Percentiles rank a stretch among this genome's conserved stretches.
Evolutionary conservation across 2,329 filamentous ascomycete genomes (phyloP).

Genomic region (Aspergillus eucalypticola): DNA sequence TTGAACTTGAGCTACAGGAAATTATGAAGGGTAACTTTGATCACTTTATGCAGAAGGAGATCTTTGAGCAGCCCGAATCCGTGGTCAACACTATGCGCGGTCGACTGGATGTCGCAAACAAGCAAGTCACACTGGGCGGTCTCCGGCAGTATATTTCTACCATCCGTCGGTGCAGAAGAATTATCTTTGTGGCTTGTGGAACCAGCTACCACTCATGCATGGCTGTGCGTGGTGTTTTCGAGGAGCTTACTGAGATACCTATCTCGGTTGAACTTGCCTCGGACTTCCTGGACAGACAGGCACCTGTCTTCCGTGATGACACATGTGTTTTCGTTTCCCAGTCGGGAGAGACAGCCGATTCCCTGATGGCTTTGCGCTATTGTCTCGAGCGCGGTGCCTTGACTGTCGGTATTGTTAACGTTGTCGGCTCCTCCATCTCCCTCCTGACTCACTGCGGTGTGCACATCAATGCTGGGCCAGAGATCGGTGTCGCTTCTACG

Average conservation of each 20-base stretch:
- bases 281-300: constrained; percentile 95
- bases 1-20: constrained; percentile 98
- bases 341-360: constrained; percentile 97
- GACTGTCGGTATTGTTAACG: constrained; percentile 98
- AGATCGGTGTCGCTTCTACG: constrained; percentile 98
- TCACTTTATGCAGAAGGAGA: constrained; percentile 99
- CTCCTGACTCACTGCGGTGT: constrained; percentile 99
- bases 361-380: constrained; percentile 93
- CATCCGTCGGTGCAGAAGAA: constrained; percentile 91
- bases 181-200: constrained; percentile 99
- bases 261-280: constrained; percentile 96
- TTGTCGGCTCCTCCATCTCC: constrained; percentile 97
- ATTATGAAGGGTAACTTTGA: constrained; percentile 99
- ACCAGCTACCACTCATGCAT: constrained; percentile 99
- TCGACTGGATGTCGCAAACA: constrained; percentile 89
- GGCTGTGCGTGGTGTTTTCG: constrained; percentile 96
- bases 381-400: constrained; percentile 96
- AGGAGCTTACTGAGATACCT: constrained; percentile 96
- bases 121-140: constrained; percentile 92
- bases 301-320: constrained; percentile 98
- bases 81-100: constrained; percentile 99
- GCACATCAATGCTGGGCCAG: constrained; percentile 97
- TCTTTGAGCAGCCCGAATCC: constrained; percentile 99
- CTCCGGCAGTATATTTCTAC: constrained; percentile 94
- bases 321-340: constrained; percentile 99